Base-by-base conservation (phyloP, 148 eudicot genomes). In the Fallopia convolvulus region DNA sequence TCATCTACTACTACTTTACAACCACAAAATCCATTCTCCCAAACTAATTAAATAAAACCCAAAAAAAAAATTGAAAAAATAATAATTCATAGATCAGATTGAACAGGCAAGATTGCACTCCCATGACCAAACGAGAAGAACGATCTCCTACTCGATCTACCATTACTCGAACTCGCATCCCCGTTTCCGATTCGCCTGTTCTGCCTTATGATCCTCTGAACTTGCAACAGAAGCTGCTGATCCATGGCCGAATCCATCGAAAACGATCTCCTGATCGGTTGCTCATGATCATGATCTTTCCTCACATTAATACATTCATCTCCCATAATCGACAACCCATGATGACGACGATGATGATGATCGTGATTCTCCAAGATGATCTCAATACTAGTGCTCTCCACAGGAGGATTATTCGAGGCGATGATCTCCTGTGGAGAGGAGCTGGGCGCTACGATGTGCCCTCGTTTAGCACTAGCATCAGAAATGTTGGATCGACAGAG, bases 401-500 rank as follows among this genome's bases (percentile, higher is more conserved):
- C 44, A 4, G 44, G 8, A 41, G 5, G 44, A 4, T 41, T 0
- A 18, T 18, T 20, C 55, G n/a, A 13, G 40, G 39, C 15, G 6
- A 63, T 63, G 70, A 79, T 55, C 52, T 89, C 90, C 65, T 88
- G 93, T 23, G 97, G 97, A 0, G 97, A 92, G 39, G 97, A 90
- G 49, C 79, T 90, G 5, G 97, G 97, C 0, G 97, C 94, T 20
- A 83, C 77, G 33, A 92, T 84, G 47, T 70, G 87, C 81, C 79
- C 39, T 2, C 39, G 26, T 76, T 81, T 1, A 83, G 26, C 23
- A 0, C 55, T 83, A 42, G 79, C 55, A 0, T 92, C 96, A 0
- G 96, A 89, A 76, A 93, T 91, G 70, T 85, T 85, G 17, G 92
- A 83, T 74, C 98, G 84, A 70, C 98, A 93, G 39, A 93, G 88